Evolutionary conservation across 73 alveolate species (phyloP), one percentile per base, ranked within the genome.

Genomic region (Paramecium sexaurelia): DNA sequence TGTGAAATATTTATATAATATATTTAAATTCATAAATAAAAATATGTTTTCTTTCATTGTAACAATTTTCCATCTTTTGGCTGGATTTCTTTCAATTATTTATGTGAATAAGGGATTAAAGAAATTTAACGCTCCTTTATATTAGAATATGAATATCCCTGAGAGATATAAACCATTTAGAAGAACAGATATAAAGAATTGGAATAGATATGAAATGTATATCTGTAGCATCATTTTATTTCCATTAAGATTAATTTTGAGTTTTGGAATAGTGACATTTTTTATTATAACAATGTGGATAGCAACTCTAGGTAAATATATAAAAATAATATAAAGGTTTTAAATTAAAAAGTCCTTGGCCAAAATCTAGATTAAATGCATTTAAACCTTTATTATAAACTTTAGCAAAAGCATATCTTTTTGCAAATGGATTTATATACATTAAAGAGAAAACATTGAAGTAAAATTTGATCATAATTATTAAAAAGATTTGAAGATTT

Each of bases 151-250:
- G 10, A 19, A 57, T 22, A 57, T 57, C 9, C 82, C 82, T 57
- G 92, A 84, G 26, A 71, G 27, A 33, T 84, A 15, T 55, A 45
- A 27, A 36, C 92, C 92, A 24, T 84, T 55, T 27, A 71, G 75
- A 84, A 84, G 92, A 19, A 84, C 92, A 43, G 92, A 84, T 55
- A 51, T 35, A 26, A 33, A 84, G 17, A 22, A 84, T 7, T 84
- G 92, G 92, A 51, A 55, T 26, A 26, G 32, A 45, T 24, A 20
- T 4, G 92, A 84, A 84, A 84, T 84, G 57, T 84, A 84, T 20
- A 55, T 84, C 55, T 84, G 92, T 29, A 71, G 85, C 24, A 51
- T 84, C 29, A 19, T 84, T 55, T 55, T 84, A 17, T 55, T 71
- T 29, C 92, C 92, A 15, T 51, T 84, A 17, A 45, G 92, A 84